Evolutionary conservation across 2,329 filamentous ascomycete genomes (phyloP), one percentile per base, ranked within the genome.

Genomic region (Zelopaecilomyces penicillatus): DNA sequence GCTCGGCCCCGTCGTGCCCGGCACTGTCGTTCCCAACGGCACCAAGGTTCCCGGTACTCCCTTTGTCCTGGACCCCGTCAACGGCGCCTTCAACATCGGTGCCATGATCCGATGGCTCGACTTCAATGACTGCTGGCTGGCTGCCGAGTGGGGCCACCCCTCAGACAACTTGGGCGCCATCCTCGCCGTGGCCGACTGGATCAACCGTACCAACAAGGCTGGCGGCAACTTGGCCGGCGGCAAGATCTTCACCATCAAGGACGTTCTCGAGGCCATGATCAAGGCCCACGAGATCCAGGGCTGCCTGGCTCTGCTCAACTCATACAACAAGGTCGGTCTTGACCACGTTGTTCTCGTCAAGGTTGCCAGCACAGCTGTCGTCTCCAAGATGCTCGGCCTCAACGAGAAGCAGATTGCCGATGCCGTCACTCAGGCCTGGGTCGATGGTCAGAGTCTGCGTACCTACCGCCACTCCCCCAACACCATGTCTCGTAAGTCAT

Each of bases 121-220:
- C 74, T 98, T 97, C 80, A 98, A 98, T 68, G 93, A 98, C 78
- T 97, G 93, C 80, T 98, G 91, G 93, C 77, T 97, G 52, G 93
- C 91, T 37, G 93, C 93, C 45, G 93, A 98, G 73, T 98, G 93
- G 93, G 93, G 93, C 47, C 93, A 98, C 69, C 93, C 93, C 50
- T 96, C 90, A 4, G 93, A 98, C 75, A 98, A 98, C 75, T 69
- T 98, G 56, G 93, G 93, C 52, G 93, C 91, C 59, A 98, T 98
- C 64, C 80, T 98, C 51, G 88, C 91, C 39, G 90, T 96, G 42
- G 88, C 93, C 49, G 93, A 98, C 75, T 98, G 93, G 93, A 81
- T 95, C 62, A 94, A 90, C 57, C 85, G 93, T 58, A 96, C 91
- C 63, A 84, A 85, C 71, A 82, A 81, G 69, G 76, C 78, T 43